Evolutionary conservation across 2,329 filamentous ascomycete genomes (phyloP).

Genomic region (Venturia nashicola): DNA sequence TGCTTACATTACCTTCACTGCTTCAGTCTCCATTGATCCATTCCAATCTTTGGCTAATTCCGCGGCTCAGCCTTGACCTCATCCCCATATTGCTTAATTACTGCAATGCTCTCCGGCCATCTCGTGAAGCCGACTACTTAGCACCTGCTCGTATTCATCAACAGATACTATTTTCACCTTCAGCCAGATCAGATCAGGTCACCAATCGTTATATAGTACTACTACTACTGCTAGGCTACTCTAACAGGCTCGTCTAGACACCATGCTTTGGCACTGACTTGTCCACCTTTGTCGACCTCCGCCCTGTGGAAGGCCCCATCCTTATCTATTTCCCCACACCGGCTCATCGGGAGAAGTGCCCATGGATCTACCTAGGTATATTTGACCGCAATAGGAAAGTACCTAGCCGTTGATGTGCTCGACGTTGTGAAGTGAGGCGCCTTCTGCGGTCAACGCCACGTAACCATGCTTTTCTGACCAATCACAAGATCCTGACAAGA

Average conservation of each 20-base stretch:
- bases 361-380: neutral
- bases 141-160: neutral
- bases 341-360: neutral
- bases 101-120: neutral
- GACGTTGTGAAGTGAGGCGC: no score
- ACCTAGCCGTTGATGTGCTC: neutral
- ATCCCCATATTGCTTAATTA: neutral
- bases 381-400: neutral
- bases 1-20: no score
- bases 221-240: no score
- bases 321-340: neutral
- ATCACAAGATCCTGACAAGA: neutral
- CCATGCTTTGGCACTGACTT: neutral
- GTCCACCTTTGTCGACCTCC: neutral
- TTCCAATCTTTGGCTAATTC: neutral
- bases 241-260: neutral
- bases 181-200: neutral
- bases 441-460: no score
- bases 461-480: neutral
- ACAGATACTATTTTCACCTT: no score
- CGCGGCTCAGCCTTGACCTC: neutral
- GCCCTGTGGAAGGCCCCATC: neutral
- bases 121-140: neutral
- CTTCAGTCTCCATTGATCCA: no score
- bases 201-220: no score